Evolutionary conservation across 352 stramenopile species (phyloP).

Genomic region (Pythium aquatile): DNA sequence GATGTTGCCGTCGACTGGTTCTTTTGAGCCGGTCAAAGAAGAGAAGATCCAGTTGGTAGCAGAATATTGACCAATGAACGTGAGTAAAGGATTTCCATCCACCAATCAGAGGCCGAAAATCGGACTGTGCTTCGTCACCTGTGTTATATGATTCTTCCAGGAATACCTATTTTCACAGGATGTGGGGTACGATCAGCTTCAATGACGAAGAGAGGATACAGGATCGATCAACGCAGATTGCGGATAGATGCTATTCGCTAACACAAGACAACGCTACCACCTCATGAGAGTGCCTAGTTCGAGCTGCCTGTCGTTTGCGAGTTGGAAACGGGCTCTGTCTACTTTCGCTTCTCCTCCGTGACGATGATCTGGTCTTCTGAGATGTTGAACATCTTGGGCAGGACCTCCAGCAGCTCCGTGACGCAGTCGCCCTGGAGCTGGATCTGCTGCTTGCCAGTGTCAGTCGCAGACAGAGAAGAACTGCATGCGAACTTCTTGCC

Average conservation of each 20-base stretch:
- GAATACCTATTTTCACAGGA: background rate
- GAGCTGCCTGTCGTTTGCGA: background rate
- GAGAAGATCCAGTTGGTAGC: slow-evolving; percentile 9
- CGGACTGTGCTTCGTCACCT: background rate
- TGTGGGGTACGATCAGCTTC: background rate
- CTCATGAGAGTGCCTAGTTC: background rate
- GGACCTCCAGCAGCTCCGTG: slow-evolving; percentile 66
- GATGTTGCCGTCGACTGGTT: slow-evolving; percentile 3
- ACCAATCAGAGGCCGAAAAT: slow-evolving; percentile 12
- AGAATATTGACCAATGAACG: slow-evolving; percentile 26
- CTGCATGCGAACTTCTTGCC: slow-evolving; percentile 84
- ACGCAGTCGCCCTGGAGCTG: slow-evolving; percentile 81
- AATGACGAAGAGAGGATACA: background rate
- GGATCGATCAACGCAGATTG: background rate
- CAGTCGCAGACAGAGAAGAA: slow-evolving; percentile 74
- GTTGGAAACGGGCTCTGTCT: background rate
- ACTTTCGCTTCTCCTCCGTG: slow-evolving; percentile 62
- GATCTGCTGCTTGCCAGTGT: slow-evolving; percentile 77
- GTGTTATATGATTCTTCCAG: background rate
- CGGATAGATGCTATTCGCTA: background rate
- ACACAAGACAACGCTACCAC: background rate
- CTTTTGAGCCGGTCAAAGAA: slow-evolving; percentile 1
- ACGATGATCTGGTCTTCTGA: slow-evolving; percentile 73
- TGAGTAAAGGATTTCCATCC: background rate
- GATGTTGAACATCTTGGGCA: slow-evolving; percentile 77